Evolutionary conservation across 176 grass and related monocot species (phyloP).

Genomic region (Musa beccarii): DNA sequence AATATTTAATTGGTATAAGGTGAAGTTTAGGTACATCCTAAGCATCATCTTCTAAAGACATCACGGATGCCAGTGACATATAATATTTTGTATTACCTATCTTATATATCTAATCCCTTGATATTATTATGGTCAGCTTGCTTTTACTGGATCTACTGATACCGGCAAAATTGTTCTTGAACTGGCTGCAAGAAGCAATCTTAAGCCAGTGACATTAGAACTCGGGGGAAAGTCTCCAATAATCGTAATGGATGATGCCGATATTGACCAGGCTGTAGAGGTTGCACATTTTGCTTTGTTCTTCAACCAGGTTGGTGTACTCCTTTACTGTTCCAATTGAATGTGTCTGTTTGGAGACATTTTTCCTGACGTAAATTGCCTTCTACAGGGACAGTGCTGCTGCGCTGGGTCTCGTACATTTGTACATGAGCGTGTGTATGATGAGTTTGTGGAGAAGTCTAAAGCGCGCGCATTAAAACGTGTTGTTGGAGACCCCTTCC

Average conservation of each 20-base stretch:
- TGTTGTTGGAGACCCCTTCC: constrained; percentile 84
- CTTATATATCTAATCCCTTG: neutral
- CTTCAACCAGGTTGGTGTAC: constrained; percentile 71
- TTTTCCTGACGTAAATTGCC: neutral
- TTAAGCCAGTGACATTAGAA: constrained; percentile 80
- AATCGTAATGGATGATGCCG: constrained; percentile 77
- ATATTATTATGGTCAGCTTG: constrained; percentile 26
- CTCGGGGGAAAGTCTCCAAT: constrained; percentile 90
- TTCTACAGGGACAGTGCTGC: constrained; percentile 79
- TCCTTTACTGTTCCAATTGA: neutral
- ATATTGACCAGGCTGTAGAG: constrained; percentile 74
- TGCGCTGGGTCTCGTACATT: constrained; percentile 92
- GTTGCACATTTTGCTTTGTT: constrained; percentile 76
- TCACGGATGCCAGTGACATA: neutral
- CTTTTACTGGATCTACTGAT: constrained; percentile 79
- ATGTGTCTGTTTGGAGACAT: neutral
- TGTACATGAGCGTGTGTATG: constrained; percentile 73
- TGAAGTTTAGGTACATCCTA: too few relatives aligned
- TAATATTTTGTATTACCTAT: neutral
- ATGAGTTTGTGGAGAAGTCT: constrained; percentile 95
- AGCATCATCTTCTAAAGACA: too few relatives aligned
- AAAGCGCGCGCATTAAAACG: constrained; percentile 61
- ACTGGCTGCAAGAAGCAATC: constrained; percentile 81
- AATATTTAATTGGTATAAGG: too few relatives aligned
- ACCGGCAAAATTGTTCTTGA: constrained; percentile 75